Conservation (phyloP, 345 rosid species). For the Syzygium aqueum region DNA sequence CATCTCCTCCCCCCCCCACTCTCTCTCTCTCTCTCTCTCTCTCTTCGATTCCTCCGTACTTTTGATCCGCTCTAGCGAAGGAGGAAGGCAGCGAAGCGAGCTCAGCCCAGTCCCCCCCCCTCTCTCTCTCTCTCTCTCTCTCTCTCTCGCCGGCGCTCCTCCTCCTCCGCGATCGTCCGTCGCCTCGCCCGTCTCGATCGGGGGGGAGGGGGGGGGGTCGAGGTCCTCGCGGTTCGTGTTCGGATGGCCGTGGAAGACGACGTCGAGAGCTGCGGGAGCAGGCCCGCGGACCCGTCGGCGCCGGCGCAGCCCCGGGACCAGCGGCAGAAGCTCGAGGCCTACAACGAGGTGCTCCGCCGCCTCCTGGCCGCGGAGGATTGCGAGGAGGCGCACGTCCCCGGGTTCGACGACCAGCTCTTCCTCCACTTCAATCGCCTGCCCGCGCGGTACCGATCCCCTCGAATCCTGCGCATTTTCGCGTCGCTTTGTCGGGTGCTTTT, state of each 20-base stretch:
- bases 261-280: conserved; percentile 83
- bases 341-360: conserved; percentile 65
- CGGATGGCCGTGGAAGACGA: conserved; percentile 84
- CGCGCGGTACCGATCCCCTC: conserved; percentile 46
- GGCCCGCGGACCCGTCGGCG: conserved; percentile 52
- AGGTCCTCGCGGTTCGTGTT: too few species aligned
- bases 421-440: conserved; percentile 97
- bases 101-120: too few species aligned
- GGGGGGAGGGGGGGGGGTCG: too few species aligned
- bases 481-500: background rate
- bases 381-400: conserved; percentile 63
- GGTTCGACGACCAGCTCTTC: conserved; percentile 94
- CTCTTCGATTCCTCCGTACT: background rate
- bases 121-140: too few species aligned
- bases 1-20: background rate
- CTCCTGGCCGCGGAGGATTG: conserved; percentile 50
- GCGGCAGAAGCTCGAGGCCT: conserved; percentile 80
- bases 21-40: background rate
- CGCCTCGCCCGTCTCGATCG: too few species aligned
- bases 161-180: background rate
- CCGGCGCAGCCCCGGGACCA: conserved; percentile 52
- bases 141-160: too few species aligned
- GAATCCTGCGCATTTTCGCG: background rate
- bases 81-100: too few species aligned
- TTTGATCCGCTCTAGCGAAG: background rate